phyloP scores from a whole-genome alignment of 768 basidiomycete genomes.

The Serpula lacrymans region DNA sequence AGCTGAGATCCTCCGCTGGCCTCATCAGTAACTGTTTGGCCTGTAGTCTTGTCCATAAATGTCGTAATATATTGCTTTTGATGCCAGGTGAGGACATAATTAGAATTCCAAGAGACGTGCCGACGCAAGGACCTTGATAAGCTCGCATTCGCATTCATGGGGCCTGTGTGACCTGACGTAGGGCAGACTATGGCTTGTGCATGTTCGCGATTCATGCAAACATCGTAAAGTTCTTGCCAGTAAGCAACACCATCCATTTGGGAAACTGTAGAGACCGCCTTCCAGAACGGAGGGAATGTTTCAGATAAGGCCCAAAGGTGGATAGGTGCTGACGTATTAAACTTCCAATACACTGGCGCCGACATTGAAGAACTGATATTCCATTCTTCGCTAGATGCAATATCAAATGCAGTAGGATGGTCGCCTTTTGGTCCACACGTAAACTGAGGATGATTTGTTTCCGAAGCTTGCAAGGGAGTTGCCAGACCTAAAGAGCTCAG shows the following conservation, averaged over 20 bases:
- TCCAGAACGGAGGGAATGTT: conserved; percentile 51
- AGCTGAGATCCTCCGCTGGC: conserved; percentile 39
- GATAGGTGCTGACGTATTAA: conserved; percentile 53
- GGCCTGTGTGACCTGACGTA: conserved; percentile 16
- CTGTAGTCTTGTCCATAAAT: conserved; percentile 40
- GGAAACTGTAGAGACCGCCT: conserved; percentile 40
- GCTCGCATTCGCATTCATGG: conserved; percentile 21
- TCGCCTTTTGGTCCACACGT: conserved; percentile 40
- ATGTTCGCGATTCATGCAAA: conserved; percentile 38
- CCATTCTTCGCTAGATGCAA: conserved; percentile 41
- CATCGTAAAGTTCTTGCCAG: conserved; percentile 56
- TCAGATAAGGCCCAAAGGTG: conserved; percentile 58
- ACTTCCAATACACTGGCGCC: conserved; percentile 65
- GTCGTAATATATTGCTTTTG: conserved; percentile 64
- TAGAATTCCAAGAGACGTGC: conserved; percentile 52
- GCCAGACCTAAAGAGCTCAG: conserved; percentile 57
- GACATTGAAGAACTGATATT: conserved; percentile 38
- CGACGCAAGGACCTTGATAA: conserved; percentile 56
- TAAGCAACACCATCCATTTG: conserved; percentile 40
- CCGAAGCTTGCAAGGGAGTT: conserved; percentile 51
- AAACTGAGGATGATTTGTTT: conserved; percentile 39
- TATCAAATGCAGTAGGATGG: conserved; percentile 46
- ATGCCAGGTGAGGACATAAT: conserved; percentile 63
- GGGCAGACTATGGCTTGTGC: conserved; percentile 16
- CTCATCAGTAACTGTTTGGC: conserved; percentile 47